phyloP scores from a whole-genome alignment of 2,329 filamentous ascomycete genomes.

The Ophiosphaerella korrae region DNA sequence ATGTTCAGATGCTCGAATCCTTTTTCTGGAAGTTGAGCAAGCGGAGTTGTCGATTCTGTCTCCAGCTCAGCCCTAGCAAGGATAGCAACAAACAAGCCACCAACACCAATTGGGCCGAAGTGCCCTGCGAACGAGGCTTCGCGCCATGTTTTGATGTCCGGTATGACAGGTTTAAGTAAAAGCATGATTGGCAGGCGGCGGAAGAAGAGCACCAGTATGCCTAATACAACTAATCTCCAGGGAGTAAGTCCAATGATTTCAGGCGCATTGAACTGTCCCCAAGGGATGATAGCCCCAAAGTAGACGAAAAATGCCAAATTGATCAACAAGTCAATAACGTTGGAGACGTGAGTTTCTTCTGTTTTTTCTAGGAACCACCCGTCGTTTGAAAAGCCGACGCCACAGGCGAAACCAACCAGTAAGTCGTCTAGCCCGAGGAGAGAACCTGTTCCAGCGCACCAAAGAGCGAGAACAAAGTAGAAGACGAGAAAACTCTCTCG shows the following conservation, averaged over 20 bases:
- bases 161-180: conserved; percentile 85
- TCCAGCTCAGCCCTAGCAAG: conserved; percentile 92
- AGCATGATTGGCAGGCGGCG: conserved; percentile 96
- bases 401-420: conserved; percentile 90
- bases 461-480: conserved; percentile 95
- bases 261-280: conserved; percentile 83
- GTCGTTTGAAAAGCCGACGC: conserved; percentile 99
- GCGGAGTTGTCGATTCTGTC: conserved; percentile 73
- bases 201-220: conserved; percentile 93
- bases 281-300: conserved; percentile 95
- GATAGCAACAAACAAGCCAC: conserved; percentile 93
- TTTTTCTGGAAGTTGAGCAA: conserved; percentile 64
- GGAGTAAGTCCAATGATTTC: conserved; percentile 72
- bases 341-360: conserved; percentile 97
- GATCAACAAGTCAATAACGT: conserved; percentile 96
- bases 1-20: conserved; percentile 69
- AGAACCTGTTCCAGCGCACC: conserved; percentile 92
- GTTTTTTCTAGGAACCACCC: conserved; percentile 99
- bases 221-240: conserved; percentile 92
- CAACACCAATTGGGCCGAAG: conserved; percentile 96
- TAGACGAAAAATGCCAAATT: conserved; percentile 99
- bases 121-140: conserved; percentile 96
- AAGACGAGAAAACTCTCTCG: conserved; percentile 97
- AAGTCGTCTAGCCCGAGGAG: conserved; percentile 91
- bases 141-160: conserved; percentile 97